Percentiles rank a stretch among this genome's conserved stretches.
These are phyloP conservation scores for Cadophora sp. DNA, from an alignment of 2,329 filamentous ascomycete genomes.

Conservation along the genomic window DNA sequence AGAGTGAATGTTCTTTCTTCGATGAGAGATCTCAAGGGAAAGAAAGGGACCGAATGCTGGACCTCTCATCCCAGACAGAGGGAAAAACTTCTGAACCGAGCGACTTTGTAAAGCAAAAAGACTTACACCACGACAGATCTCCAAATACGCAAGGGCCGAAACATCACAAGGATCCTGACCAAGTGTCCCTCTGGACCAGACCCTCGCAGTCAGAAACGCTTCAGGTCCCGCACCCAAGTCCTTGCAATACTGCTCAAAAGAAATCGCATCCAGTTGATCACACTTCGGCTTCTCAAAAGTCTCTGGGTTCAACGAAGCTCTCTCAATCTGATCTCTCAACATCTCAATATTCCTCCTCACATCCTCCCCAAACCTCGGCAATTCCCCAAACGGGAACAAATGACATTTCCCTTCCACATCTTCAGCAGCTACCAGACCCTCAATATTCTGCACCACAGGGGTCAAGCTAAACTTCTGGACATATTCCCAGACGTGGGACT, in stretches of 20 bases:
- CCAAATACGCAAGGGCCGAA: background rate
- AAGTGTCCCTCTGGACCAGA: background rate
- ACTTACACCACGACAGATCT: conserved; percentile 6
- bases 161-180: background rate
- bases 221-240: conserved; percentile 1
- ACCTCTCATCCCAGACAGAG: no score
- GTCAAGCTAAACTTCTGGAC: conserved; percentile 51
- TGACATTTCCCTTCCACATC: conserved; percentile 4
- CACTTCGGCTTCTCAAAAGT: background rate
- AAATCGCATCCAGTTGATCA: background rate
- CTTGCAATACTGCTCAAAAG: conserved; percentile 4
- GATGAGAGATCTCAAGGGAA: no score
- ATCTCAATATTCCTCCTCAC: background rate
- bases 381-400: background rate
- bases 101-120: background rate
- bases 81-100: no score
- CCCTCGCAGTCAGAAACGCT: background rate
- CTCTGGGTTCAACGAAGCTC: background rate
- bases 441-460: conserved; percentile 55
- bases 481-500: conserved; percentile 49
- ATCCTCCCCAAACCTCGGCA: background rate
- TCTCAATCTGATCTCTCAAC: background rate
- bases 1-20: no score
- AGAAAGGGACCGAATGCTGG: no score
- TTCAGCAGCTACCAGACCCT: conserved; percentile 43